Evolutionary conservation across 2,329 filamentous ascomycete species (phyloP), one percentile per base, ranked within the genome.

Genomic region (Xylaria sp.): DNA sequence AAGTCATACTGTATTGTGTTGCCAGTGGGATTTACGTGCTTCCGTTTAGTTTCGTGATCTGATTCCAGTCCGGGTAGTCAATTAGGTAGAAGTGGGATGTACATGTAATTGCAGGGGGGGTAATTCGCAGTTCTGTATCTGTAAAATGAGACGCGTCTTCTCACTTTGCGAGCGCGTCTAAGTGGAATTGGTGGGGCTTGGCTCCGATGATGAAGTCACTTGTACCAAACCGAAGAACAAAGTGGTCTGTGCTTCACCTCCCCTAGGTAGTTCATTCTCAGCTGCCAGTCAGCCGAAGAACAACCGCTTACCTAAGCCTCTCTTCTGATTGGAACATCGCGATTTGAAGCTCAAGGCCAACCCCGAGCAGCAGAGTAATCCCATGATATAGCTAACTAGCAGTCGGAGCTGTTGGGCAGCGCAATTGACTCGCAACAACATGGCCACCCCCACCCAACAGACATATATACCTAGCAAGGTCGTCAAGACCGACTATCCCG

Each of bases 401-500:
- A 69, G 64, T 54, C 61, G 61, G 65, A 69, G 68, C 65, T 74
- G 69, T 72, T 71, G 74, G 69, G 66, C 69, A 73, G 72, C 71
- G 69, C 71, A 76, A 76, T 76, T 75, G 72, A 74, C 68, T 71
- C 66, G 64, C 63, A 69, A 64, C 70, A 81, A 71, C 69, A 84
- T 84, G 82, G 79, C 82, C 74, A 82, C 72, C 70, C 67, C 78
- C 63, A 74, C 76, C 65, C 77, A 79, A 67, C 76, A 77, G 75
- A 83, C 83, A 32, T 86, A 90, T 77, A 87, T 93, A 72, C 91
- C 92, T 67, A 90, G 92, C 79, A 97, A 96, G 88, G 87, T 89
- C 79, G 84, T 94, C 75, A 86, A 90, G 80, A 93, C 92, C 76
- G 91, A 96, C 69, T 98, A 93, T 81, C 95, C 95, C 67, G 96